phyloP scores from a whole-genome alignment of 352 stramenopile species.

The Phytophthora quininea region DNA sequence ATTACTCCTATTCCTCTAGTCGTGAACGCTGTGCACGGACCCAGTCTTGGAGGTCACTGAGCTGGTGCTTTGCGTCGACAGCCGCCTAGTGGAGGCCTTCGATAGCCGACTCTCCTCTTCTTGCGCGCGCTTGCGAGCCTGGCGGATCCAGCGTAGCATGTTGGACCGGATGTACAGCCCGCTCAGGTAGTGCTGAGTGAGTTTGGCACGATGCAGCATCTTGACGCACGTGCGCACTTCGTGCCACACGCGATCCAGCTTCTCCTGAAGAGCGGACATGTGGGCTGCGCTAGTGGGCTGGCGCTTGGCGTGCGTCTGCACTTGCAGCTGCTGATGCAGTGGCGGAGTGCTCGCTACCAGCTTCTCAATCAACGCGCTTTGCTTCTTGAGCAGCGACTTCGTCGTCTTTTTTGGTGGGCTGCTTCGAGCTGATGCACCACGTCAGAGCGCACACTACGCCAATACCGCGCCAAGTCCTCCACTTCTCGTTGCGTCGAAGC shows the following conservation, averaged over 20 bases:
- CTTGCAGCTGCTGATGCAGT: constrained; percentile 18
- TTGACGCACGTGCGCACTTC: constrained; percentile 69
- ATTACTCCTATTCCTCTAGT: constrained; percentile 1
- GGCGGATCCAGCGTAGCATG: constrained; percentile 62
- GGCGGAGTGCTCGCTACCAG: constrained; percentile 36
- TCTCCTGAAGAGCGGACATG: constrained; percentile 27
- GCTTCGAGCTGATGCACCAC: constrained; percentile 61
- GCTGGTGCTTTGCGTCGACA: constrained; percentile 8
- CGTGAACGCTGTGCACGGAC: constrained; percentile 20
- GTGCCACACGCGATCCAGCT: constrained; percentile 49
- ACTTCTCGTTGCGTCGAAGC: constrained; percentile 58
- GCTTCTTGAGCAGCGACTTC: constrained; percentile 61
- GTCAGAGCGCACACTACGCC: constrained; percentile 53
- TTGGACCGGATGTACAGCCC: constrained; percentile 65
- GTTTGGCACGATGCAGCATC: constrained; percentile 66
- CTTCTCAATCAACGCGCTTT: constrained; percentile 64
- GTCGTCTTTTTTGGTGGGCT: constrained; percentile 68
- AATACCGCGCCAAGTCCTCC: constrained; percentile 73
- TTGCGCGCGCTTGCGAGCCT: constrained; percentile 45
- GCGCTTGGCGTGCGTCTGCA: constrained; percentile 22
- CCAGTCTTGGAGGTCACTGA: constrained; percentile 17
- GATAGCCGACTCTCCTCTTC: constrained; percentile 34
- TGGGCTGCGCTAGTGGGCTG: constrained; percentile 24
- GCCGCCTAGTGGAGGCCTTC: background rate
- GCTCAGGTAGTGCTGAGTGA: constrained; percentile 77